Base-by-base conservation (phyloP, 257 asterid genomes). In the Orobanche coerulescens region DNA sequence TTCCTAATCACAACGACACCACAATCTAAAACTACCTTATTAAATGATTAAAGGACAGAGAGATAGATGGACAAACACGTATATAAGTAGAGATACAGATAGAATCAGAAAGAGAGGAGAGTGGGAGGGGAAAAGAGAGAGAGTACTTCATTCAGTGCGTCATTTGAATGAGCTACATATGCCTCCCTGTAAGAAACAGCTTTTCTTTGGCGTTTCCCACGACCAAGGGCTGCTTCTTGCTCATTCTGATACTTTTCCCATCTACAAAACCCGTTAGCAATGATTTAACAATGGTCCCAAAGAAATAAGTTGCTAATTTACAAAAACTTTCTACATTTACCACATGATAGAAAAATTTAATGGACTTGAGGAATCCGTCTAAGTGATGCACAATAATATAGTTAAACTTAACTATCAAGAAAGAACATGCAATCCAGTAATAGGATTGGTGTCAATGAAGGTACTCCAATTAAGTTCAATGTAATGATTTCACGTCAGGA, bases 171-270 rank as follows among this genome's bases (percentile, higher is more conserved):
- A 70, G 83, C 58, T 19, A 84, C 82, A 75, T 84, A 92, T 52
- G 91, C 91, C 78, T 92, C 98, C 72, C 94, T 74, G 79, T 88
- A 92, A 61, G 95, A 82, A 76, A 92, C 83, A 34, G 95, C 86
- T 79, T 92, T 88, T 65, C 96, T 76, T 65, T 79, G 96, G 76
- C 98, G 95, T 77, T 92, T 92, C 34, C 98, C 98, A 40, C 98
- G 95, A 54, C 98, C 98, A 78, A 92, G 98, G 66, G 87, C 87
- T 68, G 96, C 96, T 78, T 88, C 95, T 84, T 84, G 95, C 83
- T 86, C 98, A 25, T 64, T 81, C 61, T 84, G 96, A 77, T 82
- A 81, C 53, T 67, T 92, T 80, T 86, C 94, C 98, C 98, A 92
- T 78, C 98, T 92, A 74, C 56, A 70, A 61, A 69, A 67, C 14